Evolutionary conservation across 108 stramenopile species (phyloP), one percentile per base, ranked within the genome.

Genomic region (Fragilariopsis cylindrus): DNA sequence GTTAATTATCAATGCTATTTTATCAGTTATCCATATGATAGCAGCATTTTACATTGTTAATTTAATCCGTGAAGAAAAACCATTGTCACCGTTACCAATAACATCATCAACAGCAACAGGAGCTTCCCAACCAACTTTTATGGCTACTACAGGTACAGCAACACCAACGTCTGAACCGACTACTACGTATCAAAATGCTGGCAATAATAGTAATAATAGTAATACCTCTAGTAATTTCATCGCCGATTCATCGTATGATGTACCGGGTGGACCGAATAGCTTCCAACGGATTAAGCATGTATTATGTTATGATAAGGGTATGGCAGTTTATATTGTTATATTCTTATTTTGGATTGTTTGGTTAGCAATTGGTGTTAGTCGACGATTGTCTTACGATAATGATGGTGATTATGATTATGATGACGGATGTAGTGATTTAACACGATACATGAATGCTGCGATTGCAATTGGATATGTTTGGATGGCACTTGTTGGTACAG

Each of bases 281-380:
- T 76, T 73, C n/a, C 19, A 63, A 41, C 84, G 88, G 9, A 76
- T 84, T n/a, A 77, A 84, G 66, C 76, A 91, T 50, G 78, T 88
- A 46, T 69, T 91, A n/a, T 91, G 88, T 67, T 77, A 91, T 52
- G 90, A 91, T 70, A 85, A 81, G n/a, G 52, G 71, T 5, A 80
- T 91, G 57, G 90, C 90, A 8, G 48, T 91, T 4, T 91, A 91
- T 74, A 88, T 91, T 44, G 42, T 91, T 13, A 57, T 84, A 53
- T 79, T 81, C 7, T 62, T 91, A 57, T 43, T 57, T 19, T 89
- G 81, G 77, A 57, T 87, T 8, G 49, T 81, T 18, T 91, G 86
- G 85, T 71, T 74, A 41, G 43, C 80, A 9, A 69, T 88, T 41
- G 90, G 90, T 65, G 54, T 87, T 19, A 55, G 44, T 45, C 50